A percentile compares a stretch with the other conserved stretches of the same genome.
phyloP scores from a whole-genome alignment of 306 rosid species.

The Datisca glomerata region DNA sequence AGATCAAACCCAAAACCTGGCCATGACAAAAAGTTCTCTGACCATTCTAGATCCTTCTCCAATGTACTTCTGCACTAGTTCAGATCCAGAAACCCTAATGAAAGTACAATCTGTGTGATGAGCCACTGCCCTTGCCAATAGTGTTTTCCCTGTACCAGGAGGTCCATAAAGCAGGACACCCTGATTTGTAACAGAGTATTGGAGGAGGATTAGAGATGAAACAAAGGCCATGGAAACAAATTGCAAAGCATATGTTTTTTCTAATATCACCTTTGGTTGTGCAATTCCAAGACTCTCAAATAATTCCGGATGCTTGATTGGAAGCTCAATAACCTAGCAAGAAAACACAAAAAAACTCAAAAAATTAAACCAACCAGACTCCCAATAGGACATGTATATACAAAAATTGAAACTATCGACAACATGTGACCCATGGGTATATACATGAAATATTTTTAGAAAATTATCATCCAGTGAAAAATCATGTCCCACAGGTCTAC shows the following conservation, averaged over 20 bases:
- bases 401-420: background rate
- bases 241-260: too few species aligned
- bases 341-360: slow-evolving; percentile 6
- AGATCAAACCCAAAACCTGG: slow-evolving; percentile 51
- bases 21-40: slow-evolving; percentile 96
- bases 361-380: too few species aligned
- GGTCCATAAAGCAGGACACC: slow-evolving; percentile 96
- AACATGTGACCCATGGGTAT: background rate
- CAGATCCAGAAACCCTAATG: slow-evolving; percentile 99
- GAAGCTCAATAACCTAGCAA: slow-evolving; percentile 93
- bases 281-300: slow-evolving; percentile 99
- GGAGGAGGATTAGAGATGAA: background rate
- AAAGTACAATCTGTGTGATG: slow-evolving; percentile 98
- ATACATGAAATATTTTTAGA: too few species aligned
- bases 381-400: too few species aligned
- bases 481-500: too few species aligned
- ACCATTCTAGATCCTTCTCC: slow-evolving; percentile 99
- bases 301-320: slow-evolving; percentile 94
- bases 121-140: slow-evolving; percentile 99
- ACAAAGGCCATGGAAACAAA: background rate
- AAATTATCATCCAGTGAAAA: too few species aligned
- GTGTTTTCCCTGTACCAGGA: slow-evolving; percentile 95
- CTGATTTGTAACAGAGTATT: slow-evolving; percentile 14
- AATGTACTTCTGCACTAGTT: slow-evolving; percentile 91
- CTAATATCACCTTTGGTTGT: slow-evolving; percentile 76